Conservation (phyloP, 495 filamentous ascomycete genomes). For the Halenospora varia region DNA sequence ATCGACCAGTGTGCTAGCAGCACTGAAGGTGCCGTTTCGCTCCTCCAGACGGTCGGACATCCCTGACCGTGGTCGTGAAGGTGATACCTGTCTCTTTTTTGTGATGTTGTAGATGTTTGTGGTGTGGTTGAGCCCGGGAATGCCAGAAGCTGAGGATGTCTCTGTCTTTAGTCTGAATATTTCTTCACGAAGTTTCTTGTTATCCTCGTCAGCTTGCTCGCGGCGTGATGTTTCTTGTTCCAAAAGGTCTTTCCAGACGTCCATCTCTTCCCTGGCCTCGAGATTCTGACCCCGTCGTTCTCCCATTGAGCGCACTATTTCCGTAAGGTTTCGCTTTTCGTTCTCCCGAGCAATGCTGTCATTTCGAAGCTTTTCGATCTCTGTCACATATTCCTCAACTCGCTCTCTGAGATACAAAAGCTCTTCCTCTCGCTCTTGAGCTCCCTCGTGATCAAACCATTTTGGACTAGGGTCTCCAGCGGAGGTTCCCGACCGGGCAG, state of each 20-base stretch:
- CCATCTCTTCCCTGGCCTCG: constrained; percentile 79
- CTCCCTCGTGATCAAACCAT: constrained; percentile 48
- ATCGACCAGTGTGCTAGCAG: constrained; percentile 64
- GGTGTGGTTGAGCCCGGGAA: constrained; percentile 45
- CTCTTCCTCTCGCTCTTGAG: constrained; percentile 77
- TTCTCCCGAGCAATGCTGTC: constrained; percentile 72
- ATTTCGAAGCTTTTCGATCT: constrained; percentile 75
- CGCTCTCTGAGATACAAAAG: constrained; percentile 76
- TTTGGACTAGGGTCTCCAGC: constrained; percentile 40
- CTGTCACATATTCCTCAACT: constrained; percentile 73
- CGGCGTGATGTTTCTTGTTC: constrained; percentile 86
- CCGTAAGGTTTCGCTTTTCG: constrained; percentile 77
- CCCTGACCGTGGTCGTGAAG: constrained; percentile 61
- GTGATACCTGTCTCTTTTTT: constrained; percentile 54
- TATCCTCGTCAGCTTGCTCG: constrained; percentile 88
- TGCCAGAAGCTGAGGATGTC: constrained; percentile 27
- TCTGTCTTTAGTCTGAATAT: constrained; percentile 70
- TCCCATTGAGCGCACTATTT: constrained; percentile 69
- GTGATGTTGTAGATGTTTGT: constrained; percentile 61
- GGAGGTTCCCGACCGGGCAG: constrained; percentile 38
- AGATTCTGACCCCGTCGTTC: constrained; percentile 63
- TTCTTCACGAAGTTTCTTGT: constrained; percentile 80
- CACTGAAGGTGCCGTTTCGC: constrained; percentile 50
- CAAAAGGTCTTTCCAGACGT: constrained; percentile 94
- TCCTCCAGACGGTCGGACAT: constrained; percentile 51